Evolutionary conservation across 495 filamentous ascomycete genomes (phyloP), one percentile per base, ranked within the genome.

Genomic region (Podospora appendiculata): DNA sequence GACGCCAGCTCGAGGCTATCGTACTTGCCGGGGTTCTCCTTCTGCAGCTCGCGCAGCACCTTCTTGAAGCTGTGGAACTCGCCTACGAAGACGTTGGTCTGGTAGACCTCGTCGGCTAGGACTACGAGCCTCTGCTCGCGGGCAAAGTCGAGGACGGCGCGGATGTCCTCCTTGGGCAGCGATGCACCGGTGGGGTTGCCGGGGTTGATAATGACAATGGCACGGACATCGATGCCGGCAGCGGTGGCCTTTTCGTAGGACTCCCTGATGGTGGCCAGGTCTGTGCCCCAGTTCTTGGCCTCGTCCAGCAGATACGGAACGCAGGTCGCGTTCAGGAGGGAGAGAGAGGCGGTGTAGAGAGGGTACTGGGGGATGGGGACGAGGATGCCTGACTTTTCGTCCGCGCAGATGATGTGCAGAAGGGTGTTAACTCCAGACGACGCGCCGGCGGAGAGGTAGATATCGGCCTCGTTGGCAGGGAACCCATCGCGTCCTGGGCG

Each of bases 331-430:
- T 96, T 82, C 54, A 96, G 77, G 13, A 98, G 71, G 18, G 90
- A 70, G 49, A 98, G 80, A 2, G 92, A 95, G 39, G 93, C 93
- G 32, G 94, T 97, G 71, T 98, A 98, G 39, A 98, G 83, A 10
- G 93, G 93, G 66, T 98, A 98, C 70, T 98, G 93, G 8, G 93
- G 93, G 55, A 98, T 97, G 6, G 93, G 93, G 17, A 98, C 86
- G 32, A 98, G 80, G 33, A 98, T 80, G 51, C 93, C 93, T 8
- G 88, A 86, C 17, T 84, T 77, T n/a, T 83, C 83, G 17, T 75
- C 74, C 38, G 86, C 75, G 72, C 90, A 94, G 68, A 98, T 88
- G 66, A 94, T 77, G 70, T 90, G 88, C 45, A 98, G 77, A 53
- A 97, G 79, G 38, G 90, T 95, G 74, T 86, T 93, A 48, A 98